Percentiles rank a stretch among this genome's conserved stretches.
phyloP scores from a whole-genome alignment of 2,329 filamentous ascomycete genomes.

The Pyricularia grisea region DNA sequence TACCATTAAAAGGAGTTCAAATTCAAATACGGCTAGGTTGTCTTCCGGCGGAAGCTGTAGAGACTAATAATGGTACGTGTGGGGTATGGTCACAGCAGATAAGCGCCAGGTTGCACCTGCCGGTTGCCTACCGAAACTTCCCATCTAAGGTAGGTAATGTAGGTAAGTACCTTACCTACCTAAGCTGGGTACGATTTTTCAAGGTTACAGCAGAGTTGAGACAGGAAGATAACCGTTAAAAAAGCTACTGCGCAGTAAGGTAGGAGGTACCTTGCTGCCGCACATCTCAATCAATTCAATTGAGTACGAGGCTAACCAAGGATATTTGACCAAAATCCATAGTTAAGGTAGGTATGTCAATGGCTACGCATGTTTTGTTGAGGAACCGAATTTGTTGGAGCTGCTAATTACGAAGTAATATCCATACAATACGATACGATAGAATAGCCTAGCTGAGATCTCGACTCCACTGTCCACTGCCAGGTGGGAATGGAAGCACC shows the following conservation, averaged over 20 bases:
- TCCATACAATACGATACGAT: neutral
- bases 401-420: neutral
- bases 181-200: neutral
- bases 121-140: neutral
- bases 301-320: too few species aligned
- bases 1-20: neutral
- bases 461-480: neutral
- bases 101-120: neutral
- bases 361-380: neutral
- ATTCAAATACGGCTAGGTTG: neutral
- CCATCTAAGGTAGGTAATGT: neutral
- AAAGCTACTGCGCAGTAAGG: too few species aligned
- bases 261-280: too few species aligned
- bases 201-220: too few species aligned
- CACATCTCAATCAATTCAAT: too few species aligned
- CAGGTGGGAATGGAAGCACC: too few species aligned
- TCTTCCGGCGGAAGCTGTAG: neutral
- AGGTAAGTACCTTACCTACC: too few species aligned
- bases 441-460: neutral
- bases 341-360: too few species aligned
- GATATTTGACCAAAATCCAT: neutral
- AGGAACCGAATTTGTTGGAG: neutral
- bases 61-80: neutral
- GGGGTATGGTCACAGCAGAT: neutral
- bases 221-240: too few species aligned